Percentiles rank a stretch among this genome's conserved stretches.
Conservation (phyloP, 768 basidiomycete species). For the Favolaschia claudopus region DNA sequence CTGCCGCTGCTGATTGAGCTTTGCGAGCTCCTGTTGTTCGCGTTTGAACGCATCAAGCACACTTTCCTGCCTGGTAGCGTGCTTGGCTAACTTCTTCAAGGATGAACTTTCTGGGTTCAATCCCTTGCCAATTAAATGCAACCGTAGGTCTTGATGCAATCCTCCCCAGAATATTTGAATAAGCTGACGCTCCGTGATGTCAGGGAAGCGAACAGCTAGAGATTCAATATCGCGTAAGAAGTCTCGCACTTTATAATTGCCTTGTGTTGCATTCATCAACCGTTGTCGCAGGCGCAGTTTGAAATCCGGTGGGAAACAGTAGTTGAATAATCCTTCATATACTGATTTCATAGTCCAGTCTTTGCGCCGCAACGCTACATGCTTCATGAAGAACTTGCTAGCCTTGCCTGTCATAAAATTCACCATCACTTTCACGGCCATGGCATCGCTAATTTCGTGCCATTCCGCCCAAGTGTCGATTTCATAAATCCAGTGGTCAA, state of each 20-base stretch:
- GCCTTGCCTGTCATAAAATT: conserved; percentile 30
- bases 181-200: conserved; percentile 22
- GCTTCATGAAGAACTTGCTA: conserved; percentile 30
- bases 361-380: conserved; percentile 16
- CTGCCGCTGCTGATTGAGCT: background rate
- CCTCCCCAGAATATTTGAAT: conserved; percentile 36
- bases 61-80: background rate
- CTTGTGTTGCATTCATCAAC: conserved; percentile 19
- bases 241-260: conserved; percentile 19
- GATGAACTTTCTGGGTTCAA: conserved; percentile 19
- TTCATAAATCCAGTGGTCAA: conserved; percentile 24
- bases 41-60: background rate
- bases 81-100: conserved; percentile 18
- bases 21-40: background rate
- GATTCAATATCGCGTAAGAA: conserved; percentile 32
- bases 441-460: conserved; percentile 6
- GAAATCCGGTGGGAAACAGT: conserved; percentile 21
- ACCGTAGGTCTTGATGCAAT: conserved; percentile 18
- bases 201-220: conserved; percentile 27
- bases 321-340: conserved; percentile 4
- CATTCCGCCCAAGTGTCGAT: conserved; percentile 23
- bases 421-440: conserved; percentile 17
- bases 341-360: conserved; percentile 14
- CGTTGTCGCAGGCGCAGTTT: conserved; percentile 20
- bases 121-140: conserved; percentile 27